These are phyloP conservation scores for Aspergillus ostianus DNA, from an alignment of 495 filamentous ascomycete species.

Conservation along the genomic window DNA sequence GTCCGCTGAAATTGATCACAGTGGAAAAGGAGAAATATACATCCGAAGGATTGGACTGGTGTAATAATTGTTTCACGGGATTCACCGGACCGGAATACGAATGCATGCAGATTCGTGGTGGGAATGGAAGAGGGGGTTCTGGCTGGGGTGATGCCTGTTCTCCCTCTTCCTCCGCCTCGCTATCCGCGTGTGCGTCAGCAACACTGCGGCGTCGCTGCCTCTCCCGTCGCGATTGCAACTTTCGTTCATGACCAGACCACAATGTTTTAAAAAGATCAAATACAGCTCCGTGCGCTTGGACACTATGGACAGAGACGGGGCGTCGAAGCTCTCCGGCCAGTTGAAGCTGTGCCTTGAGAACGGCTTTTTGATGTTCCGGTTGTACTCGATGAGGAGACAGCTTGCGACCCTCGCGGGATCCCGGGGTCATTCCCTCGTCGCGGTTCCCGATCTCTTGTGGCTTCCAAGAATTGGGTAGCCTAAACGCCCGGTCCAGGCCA, in stretches of 20 bases:
- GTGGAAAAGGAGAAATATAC: constrained; percentile 89
- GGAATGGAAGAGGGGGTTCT: constrained; percentile 60
- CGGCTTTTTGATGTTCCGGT: constrained; percentile 70
- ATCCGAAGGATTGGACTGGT: constrained; percentile 68
- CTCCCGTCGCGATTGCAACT: constrained; percentile 63
- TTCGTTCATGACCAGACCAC: constrained; percentile 82
- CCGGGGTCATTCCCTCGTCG: constrained; percentile 65
- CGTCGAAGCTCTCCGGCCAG: constrained; percentile 80
- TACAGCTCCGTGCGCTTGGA: constrained; percentile 82
- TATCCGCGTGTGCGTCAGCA: constrained; percentile 27
- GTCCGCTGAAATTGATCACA: constrained; percentile 72
- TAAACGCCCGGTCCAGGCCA: constrained; percentile 81
- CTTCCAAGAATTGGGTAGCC: constrained; percentile 68
- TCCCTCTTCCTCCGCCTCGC: constrained; percentile 35
- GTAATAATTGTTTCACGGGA: constrained; percentile 72
- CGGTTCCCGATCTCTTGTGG: constrained; percentile 49
- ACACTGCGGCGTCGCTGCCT: constrained; percentile 42
- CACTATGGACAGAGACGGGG: constrained; percentile 85
- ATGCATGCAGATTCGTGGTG: constrained; percentile 89
- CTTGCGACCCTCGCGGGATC: constrained; percentile 74
- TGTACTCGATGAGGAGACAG: constrained; percentile 74
- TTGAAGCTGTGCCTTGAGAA: constrained; percentile 79
- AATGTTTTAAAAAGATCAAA: constrained; percentile 70
- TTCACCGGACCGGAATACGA: constrained; percentile 85
- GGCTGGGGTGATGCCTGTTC: constrained; percentile 25